Evolutionary conservation across 2,329 filamentous ascomycete species (phyloP).

Genomic region (Pseudohalonectria lignicola): DNA sequence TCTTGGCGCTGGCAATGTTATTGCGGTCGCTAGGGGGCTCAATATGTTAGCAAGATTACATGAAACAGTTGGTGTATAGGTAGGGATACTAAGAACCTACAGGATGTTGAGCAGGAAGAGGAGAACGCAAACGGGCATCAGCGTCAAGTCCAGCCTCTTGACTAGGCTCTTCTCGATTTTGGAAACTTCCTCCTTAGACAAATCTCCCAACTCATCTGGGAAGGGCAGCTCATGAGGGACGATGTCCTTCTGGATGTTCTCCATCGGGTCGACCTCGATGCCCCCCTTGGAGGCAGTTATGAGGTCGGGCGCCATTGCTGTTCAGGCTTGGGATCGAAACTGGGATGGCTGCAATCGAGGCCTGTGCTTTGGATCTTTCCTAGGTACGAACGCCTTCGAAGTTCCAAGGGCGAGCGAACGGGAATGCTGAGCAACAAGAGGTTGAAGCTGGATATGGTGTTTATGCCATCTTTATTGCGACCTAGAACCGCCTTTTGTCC

Average conservation of each 20-base stretch:
- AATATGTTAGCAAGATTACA: no score
- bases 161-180: constrained; percentile 2
- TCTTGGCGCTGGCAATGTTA: constrained; percentile 9
- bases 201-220: constrained; percentile 1
- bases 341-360: no score
- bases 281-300: constrained; percentile 36
- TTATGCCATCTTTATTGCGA: no score
- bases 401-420: no score
- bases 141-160: constrained; percentile 5
- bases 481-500: no score
- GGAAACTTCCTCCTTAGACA: neutral
- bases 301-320: neutral
- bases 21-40: constrained; percentile 8
- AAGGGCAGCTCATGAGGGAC: constrained; percentile 2
- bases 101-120: constrained; percentile 9
- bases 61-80: no score
- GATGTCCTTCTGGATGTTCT: constrained; percentile 3
- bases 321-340: no score
- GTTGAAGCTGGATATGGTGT: no score
- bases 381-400: no score
- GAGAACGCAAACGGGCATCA: constrained; percentile 9
- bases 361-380: no score
- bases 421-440: no score
- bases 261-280: constrained; percentile 28
- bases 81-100: constrained; percentile 1